Percentiles rank a stretch among this genome's conserved stretches.
Evolutionary conservation across 2,329 filamentous ascomycete species (phyloP).

Genomic region (Aaosphaeria arxii): DNA sequence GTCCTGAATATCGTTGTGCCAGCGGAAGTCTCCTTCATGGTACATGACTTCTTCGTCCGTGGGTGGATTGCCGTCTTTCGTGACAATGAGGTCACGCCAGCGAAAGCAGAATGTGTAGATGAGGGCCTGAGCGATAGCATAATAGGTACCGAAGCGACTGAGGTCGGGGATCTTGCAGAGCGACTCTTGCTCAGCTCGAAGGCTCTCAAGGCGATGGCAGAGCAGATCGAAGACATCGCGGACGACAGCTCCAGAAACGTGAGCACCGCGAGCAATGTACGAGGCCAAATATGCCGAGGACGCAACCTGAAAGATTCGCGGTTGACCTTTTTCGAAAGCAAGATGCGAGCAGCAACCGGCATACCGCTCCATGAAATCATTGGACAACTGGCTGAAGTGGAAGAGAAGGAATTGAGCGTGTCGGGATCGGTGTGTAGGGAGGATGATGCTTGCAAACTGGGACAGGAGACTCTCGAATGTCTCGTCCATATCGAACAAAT

Average conservation of each 20-base stretch:
- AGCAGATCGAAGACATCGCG: slow-evolving; percentile 79
- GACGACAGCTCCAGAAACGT: slow-evolving; percentile 73
- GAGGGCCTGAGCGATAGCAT: slow-evolving; percentile 81
- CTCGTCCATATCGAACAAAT: slow-evolving; percentile 63
- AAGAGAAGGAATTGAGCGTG: slow-evolving; percentile 96
- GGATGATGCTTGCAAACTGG: slow-evolving; percentile 83
- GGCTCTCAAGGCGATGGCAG: slow-evolving; percentile 70
- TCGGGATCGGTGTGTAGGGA: slow-evolving; percentile 86
- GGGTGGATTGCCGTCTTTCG: slow-evolving; percentile 42
- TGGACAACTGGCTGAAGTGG: slow-evolving; percentile 84
- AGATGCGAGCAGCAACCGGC: slow-evolving; percentile 72
- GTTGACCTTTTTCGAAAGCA: slow-evolving; percentile 61
- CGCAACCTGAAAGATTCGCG: slow-evolving; percentile 73
- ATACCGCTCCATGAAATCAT: slow-evolving; percentile 77
- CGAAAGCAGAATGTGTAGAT: slow-evolving; percentile 98
- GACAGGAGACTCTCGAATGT: slow-evolving; percentile 76
- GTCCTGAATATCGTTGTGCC: slow-evolving; percentile 68
- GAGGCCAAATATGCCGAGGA: slow-evolving; percentile 91
- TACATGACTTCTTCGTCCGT: slow-evolving; percentile 54
- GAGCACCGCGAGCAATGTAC: slow-evolving; percentile 86
- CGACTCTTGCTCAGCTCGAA: slow-evolving; percentile 70
- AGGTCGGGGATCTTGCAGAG: slow-evolving; percentile 81
- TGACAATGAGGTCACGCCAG: slow-evolving; percentile 82
- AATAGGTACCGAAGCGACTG: slow-evolving; percentile 79
- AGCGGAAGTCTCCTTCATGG: slow-evolving; percentile 71